Percentiles rank a stretch among this genome's conserved stretches.
These are phyloP conservation scores for Leptosphaerulina australis DNA, from an alignment of 2,329 filamentous ascomycete species.

Conservation along the genomic window DNA sequence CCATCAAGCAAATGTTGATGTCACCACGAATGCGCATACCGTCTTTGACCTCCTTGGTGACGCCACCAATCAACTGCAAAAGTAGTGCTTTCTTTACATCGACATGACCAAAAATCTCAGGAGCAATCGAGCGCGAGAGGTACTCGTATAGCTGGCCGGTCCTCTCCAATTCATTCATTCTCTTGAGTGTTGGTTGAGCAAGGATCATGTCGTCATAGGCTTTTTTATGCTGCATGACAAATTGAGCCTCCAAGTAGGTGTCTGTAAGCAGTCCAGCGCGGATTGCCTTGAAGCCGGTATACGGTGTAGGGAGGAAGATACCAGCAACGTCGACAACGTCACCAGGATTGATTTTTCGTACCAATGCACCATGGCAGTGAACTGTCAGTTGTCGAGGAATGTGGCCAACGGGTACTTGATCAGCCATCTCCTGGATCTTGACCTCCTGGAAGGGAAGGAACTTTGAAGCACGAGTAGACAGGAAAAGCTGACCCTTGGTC, in stretches of 20 bases:
- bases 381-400: slow-evolving; percentile 92
- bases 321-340: slow-evolving; percentile 93
- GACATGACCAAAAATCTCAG: slow-evolving; percentile 93
- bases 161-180: slow-evolving; percentile 83
- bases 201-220: slow-evolving; percentile 92
- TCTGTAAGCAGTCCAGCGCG: slow-evolving; percentile 94
- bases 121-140: slow-evolving; percentile 92
- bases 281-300: slow-evolving; percentile 99
- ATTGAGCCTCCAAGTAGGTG: slow-evolving; percentile 93
- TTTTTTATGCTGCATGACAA: slow-evolving; percentile 96
- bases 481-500: slow-evolving; percentile 88
- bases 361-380: slow-evolving; percentile 84
- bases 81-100: slow-evolving; percentile 98
- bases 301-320: slow-evolving; percentile 95
- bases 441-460: slow-evolving; percentile 98
- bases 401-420: slow-evolving; percentile 97
- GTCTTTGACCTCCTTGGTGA: slow-evolving; percentile 94
- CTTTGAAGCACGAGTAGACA: slow-evolving; percentile 94
- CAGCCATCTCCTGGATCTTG: slow-evolving; percentile 99
- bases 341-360: slow-evolving; percentile 86
- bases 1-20: slow-evolving; percentile 98
- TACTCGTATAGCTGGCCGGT: slow-evolving; percentile 95
- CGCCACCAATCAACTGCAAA: slow-evolving; percentile 93
- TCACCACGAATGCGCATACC: slow-evolving; percentile 99
- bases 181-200: slow-evolving; percentile 76